phyloP scores from a whole-genome alignment of 768 basidiomycete species.

The Rubroboletus satanas region DNA sequence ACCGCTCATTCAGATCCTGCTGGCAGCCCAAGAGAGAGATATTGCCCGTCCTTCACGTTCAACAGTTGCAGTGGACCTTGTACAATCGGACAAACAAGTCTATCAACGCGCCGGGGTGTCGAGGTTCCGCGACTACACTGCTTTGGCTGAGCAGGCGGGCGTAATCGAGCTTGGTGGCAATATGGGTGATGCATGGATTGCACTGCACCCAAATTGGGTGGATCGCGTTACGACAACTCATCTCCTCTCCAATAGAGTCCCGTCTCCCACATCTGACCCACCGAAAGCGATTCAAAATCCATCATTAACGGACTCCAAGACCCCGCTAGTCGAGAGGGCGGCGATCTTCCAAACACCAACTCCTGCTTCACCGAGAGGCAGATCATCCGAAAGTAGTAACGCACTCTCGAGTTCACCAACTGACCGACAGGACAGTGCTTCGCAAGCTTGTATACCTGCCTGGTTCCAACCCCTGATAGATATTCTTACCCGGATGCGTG shows the following conservation, averaged over 20 bases:
- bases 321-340: slow-evolving; percentile 6
- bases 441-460: slow-evolving; percentile 4
- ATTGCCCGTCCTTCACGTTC: slow-evolving; percentile 37
- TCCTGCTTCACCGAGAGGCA: not conserved
- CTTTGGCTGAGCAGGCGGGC: slow-evolving; percentile 25
- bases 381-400: not conserved
- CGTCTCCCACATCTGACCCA: slow-evolving; percentile 17
- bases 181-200: slow-evolving; percentile 23
- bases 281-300: not conserved
- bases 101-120: slow-evolving; percentile 27
- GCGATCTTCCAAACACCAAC: not conserved
- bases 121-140: slow-evolving; percentile 26
- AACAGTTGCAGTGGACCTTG: slow-evolving; percentile 33
- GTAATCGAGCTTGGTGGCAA: slow-evolving; percentile 24
- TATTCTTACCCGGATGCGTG: slow-evolving; percentile 29
- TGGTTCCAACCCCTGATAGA: slow-evolving; percentile 32
- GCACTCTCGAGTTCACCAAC: not conserved
- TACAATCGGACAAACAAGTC: slow-evolving; percentile 21
- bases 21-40: slow-evolving; percentile 29
- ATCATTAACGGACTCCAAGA: slow-evolving; percentile 7
- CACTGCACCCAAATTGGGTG: slow-evolving; percentile 23
- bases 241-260: not conserved
- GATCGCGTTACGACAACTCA: not conserved
- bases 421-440: not conserved
- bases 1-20: slow-evolving; percentile 23